Conservation (phyloP, 768 basidiomycete species). For the Amanita inopinata region DNA sequence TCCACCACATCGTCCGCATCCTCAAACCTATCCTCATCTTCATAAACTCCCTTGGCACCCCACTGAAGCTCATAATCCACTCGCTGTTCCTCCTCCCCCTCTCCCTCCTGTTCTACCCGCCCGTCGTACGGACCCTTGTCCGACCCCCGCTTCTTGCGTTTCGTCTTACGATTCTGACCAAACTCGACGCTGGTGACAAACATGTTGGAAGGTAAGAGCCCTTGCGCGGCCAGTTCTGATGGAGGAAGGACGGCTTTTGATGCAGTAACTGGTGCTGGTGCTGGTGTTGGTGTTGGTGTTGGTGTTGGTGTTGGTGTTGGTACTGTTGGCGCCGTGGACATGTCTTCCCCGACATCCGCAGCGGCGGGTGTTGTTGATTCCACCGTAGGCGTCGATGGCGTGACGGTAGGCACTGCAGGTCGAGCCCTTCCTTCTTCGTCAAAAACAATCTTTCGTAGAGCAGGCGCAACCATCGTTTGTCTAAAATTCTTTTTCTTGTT, state of each 20-base stretch:
- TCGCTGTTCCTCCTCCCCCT: neutral
- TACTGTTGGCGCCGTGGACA: neutral
- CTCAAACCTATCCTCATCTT: neutral
- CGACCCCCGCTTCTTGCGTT: conserved; percentile 7
- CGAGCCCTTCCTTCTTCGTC: conserved; percentile 11
- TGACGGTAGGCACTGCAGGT: neutral
- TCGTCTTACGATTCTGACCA: neutral
- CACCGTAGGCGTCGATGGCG: neutral
- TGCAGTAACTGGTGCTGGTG: neutral
- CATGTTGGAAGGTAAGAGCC: conserved; percentile 4
- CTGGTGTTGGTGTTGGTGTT: neutral
- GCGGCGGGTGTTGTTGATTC: neutral
- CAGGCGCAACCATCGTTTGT: conserved; percentile 31
- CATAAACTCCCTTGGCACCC: neutral
- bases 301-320: neutral
- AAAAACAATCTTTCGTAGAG: conserved; percentile 48
- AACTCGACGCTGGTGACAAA: conserved; percentile 9
- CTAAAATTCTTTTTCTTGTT: conserved; percentile 68
- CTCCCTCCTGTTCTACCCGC: neutral
- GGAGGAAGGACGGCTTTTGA: neutral
- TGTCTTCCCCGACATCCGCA: too few relatives aligned
- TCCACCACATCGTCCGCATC: neutral
- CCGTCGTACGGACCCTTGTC: too few relatives aligned
- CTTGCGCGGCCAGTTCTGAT: conserved; percentile 1
- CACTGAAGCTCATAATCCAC: neutral